phyloP scores from a whole-genome alignment of 1,284 basidiomycete species.

The Baeospora myosura region DNA sequence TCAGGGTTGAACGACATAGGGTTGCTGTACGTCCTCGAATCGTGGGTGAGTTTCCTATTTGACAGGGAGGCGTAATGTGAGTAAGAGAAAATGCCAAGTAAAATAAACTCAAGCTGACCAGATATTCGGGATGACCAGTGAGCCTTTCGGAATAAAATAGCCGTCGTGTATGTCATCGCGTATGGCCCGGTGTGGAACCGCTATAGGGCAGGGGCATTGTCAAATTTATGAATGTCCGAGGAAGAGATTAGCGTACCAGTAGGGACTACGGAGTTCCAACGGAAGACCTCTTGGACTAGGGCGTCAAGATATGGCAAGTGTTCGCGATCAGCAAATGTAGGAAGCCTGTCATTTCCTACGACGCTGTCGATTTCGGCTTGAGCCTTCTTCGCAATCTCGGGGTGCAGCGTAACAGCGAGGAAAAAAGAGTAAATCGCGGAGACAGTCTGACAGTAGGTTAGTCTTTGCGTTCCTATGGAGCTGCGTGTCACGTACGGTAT shows the following conservation, averaged over 20 bases:
- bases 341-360: conserved; percentile 53
- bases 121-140: conserved; percentile 43
- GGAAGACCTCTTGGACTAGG: conserved; percentile 51
- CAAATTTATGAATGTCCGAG: conserved; percentile 1
- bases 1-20: conserved; percentile 40
- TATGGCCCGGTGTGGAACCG: conserved; percentile 43
- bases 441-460: conserved; percentile 31
- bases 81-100: neutral
- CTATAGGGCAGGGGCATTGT: conserved; percentile 20
- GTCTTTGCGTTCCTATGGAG: neutral
- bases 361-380: conserved; percentile 59
- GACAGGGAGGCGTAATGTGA: neutral
- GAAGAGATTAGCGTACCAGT: conserved; percentile 31
- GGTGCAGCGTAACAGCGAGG: conserved; percentile 45
- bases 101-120: conserved; percentile 23
- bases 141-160: conserved; percentile 45
- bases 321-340: conserved; percentile 51
- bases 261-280: conserved; percentile 52
- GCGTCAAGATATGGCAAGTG: conserved; percentile 56
- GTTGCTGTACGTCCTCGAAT: conserved; percentile 36
- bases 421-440: conserved; percentile 46
- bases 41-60: conserved; percentile 40
- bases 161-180: conserved; percentile 49
- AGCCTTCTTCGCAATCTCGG: conserved; percentile 43
- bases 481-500: conserved; percentile 30